These are phyloP conservation scores for Buddleja alternifolia DNA, from an alignment of 257 asterid genomes.

Conservation along the genomic window DNA sequence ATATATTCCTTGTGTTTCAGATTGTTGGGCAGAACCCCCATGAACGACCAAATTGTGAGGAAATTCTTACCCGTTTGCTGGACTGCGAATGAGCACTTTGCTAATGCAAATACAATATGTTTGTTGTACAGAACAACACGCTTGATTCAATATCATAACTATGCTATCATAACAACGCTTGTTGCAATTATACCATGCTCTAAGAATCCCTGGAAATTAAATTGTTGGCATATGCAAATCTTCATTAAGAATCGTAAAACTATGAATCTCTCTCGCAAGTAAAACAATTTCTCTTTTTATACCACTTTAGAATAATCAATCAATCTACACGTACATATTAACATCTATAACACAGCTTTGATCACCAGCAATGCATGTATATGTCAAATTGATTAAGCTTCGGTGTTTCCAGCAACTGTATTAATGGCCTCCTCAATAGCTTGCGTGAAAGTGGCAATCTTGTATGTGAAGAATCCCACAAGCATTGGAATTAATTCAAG, in stretches of 20 bases:
- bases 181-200: no score
- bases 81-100: slow-evolving; percentile 84
- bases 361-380: background rate
- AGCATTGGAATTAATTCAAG: slow-evolving; percentile 89
- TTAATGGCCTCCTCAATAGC: slow-evolving; percentile 67
- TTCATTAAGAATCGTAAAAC: no score
- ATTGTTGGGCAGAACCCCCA: slow-evolving; percentile 86
- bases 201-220: no score
- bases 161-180: no score
- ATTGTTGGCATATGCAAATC: no score
- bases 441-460: slow-evolving; percentile 80
- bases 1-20: slow-evolving; percentile 40
- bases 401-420: slow-evolving; percentile 40
- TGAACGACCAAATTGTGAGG: slow-evolving; percentile 80
- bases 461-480: slow-evolving; percentile 92
- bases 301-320: background rate
- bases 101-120: slow-evolving; percentile 26
- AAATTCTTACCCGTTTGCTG: slow-evolving; percentile 68
- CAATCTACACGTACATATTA: background rate
- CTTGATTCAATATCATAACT: no score
- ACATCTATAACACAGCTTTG: background rate
- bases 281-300: no score
- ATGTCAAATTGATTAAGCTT: slow-evolving; percentile 33
- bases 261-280: no score
- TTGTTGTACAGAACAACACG: slow-evolving; percentile 25